phyloP scores from a whole-genome alignment of 164 flowering plant species.

The Liquidambar formosana region DNA sequence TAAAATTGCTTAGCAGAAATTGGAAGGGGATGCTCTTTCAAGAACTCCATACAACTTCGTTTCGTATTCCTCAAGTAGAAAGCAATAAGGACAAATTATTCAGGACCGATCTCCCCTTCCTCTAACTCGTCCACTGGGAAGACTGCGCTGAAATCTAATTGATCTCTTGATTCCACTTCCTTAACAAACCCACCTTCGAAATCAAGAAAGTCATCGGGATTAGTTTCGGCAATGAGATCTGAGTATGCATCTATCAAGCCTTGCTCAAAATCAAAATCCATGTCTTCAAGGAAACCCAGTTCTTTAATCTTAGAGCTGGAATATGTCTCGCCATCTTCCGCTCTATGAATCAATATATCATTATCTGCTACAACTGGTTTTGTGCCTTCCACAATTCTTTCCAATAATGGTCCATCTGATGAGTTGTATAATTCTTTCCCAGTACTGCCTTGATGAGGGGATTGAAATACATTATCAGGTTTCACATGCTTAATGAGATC shows the following conservation, averaged over 20 bases:
- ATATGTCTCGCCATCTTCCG: slow-evolving; percentile 7
- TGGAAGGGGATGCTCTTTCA: no score
- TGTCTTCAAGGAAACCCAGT: slow-evolving; percentile 16
- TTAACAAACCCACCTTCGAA: slow-evolving; percentile 38
- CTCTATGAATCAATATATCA: not conserved
- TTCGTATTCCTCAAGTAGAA: not conserved
- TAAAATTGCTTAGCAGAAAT: no score
- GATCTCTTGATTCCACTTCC: slow-evolving; percentile 19
- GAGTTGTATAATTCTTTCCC: slow-evolving; percentile 14
- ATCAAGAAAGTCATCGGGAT: slow-evolving; percentile 69
- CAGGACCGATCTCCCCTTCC: slow-evolving; percentile 64
- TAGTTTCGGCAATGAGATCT: slow-evolving; percentile 41
- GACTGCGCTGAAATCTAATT: not conserved
- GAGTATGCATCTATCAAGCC: slow-evolving; percentile 59
- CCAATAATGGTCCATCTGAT: slow-evolving; percentile 1
- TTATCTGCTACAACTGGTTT: not conserved
- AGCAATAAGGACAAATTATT: not conserved
- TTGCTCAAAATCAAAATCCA: slow-evolving; percentile 59
- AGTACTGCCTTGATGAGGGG: not conserved
- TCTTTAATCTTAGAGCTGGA: slow-evolving; percentile 15
- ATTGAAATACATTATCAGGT: slow-evolving; percentile 11
- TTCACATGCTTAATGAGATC: slow-evolving; percentile 42
- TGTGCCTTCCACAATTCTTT: not conserved
- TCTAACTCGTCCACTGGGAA: slow-evolving; percentile 29
- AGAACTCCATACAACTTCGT: no score